These are phyloP conservation scores for Xylaria sp. DNA, from an alignment of 2,329 filamentous ascomycete species.

Conservation along the genomic window DNA sequence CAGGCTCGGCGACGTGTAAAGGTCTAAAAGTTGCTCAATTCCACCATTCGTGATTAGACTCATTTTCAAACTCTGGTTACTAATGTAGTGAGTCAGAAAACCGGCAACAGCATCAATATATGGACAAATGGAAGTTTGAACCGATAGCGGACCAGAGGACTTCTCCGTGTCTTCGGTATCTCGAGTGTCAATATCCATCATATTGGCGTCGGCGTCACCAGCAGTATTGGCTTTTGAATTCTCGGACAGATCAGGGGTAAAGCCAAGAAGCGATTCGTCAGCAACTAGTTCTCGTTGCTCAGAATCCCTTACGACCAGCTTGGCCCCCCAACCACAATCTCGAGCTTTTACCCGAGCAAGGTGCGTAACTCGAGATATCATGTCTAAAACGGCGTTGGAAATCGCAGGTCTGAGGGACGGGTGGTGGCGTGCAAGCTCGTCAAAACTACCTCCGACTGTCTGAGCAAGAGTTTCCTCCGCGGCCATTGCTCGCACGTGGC, in stretches of 20 bases:
- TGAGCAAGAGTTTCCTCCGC: conserved; percentile 75
- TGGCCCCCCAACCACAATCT: conserved; percentile 78
- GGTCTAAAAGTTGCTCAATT: conserved; percentile 84
- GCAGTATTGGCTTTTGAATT: conserved; percentile 55
- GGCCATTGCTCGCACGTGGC: conserved; percentile 87
- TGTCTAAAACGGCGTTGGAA: conserved; percentile 85
- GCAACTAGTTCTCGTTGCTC: conserved; percentile 70
- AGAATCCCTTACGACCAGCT: conserved; percentile 73
- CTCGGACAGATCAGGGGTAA: conserved; percentile 38
- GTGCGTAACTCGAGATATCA: conserved; percentile 84
- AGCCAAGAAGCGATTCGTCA: conserved; percentile 54
- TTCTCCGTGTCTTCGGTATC: conserved; percentile 40
- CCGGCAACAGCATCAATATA: conserved; percentile 81
- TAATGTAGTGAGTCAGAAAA: conserved; percentile 80
- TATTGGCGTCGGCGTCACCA: conserved; percentile 69
- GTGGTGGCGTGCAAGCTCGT: conserved; percentile 94
- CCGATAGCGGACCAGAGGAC: conserved; percentile 35
- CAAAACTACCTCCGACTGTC: conserved; percentile 84
- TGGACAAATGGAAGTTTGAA: conserved; percentile 62
- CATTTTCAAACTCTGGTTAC: conserved; percentile 76
- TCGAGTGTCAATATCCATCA: conserved; percentile 66
- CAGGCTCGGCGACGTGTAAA: conserved; percentile 84
- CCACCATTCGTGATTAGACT: conserved; percentile 83
- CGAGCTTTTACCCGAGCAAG: conserved; percentile 78
- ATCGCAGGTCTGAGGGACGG: conserved; percentile 84